Evolutionary conservation across 1,284 basidiomycete genomes (phyloP), one percentile per base, ranked within the genome.

Genomic region (Ustilago sp.): DNA sequence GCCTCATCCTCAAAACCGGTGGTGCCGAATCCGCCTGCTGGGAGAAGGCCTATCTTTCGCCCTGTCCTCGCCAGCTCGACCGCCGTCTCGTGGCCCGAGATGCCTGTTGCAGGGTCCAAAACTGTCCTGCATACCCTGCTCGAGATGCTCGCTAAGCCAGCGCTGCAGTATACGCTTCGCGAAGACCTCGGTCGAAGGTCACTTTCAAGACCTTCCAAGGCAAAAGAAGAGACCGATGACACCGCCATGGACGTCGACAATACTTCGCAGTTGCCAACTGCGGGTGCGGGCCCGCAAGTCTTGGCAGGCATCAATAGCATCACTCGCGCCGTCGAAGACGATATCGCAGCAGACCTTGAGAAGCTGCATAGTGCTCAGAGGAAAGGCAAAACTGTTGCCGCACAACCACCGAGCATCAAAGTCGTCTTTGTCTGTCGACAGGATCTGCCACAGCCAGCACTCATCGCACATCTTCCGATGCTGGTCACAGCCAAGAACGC

Each of bases 391-490:
- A 43, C 41, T 4, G 39, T 28, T 12, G 19, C 17, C 4, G 8
- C n/a, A 8, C 11, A 36, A 12, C 45, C 54, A 2, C 38, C 54
- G 3, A 66, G 55, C 31, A 47, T 71, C 48, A 54, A 53, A 17
- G 32, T 74, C 17, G 63, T 79, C 12, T 77, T 79, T 36, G 77
- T 79, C 3, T 79, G 77, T 59, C 56, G 74, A 38, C 66, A 71
- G 38, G 74, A 79, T 36, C 28, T 73, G 1, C 54, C 65, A 3
- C 51, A 69, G 7, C 70, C 72, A 2, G 38, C 61, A 35, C 61
- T 79, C 8, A 43, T 73, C 23, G 48, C 77, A 0, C 77, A 79
- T 31, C 61, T 77, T 5, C 77, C 77, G 4, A 71, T 79, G 74
- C 51, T 79, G 8, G 52, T 70, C 41, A 56, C 60, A 12, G 61